These are phyloP conservation scores for Microcos paniculata DNA, from an alignment of 345 rosid species.

Conservation along the genomic window DNA sequence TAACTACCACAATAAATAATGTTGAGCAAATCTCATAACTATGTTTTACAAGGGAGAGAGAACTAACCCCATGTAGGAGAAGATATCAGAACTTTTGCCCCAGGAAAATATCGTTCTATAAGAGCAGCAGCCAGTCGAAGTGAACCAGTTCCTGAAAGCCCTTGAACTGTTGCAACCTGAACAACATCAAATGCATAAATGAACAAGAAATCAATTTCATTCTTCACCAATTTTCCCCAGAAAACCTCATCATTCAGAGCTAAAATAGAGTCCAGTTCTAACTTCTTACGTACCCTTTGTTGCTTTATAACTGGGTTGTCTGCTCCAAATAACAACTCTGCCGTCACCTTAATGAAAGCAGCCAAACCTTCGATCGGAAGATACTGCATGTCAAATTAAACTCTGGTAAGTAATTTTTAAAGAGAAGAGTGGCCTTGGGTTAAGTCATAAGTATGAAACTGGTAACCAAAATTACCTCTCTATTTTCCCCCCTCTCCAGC, in stretches of 20 bases:
- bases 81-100: constrained; percentile 85
- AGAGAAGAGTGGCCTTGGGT: not conserved
- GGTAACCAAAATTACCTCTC: constrained; percentile 63
- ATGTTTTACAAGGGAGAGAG: constrained; percentile 2
- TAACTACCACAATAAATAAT: constrained; percentile 1
- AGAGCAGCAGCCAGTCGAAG: constrained; percentile 91
- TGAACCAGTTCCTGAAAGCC: constrained; percentile 98
- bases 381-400: constrained; percentile 57
- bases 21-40: constrained; percentile 2
- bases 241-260: not conserved
- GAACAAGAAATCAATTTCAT: not conserved
- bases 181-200: constrained; percentile 8
- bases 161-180: constrained; percentile 97
- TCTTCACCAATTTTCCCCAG: not conserved
- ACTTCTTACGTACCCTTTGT: constrained; percentile 55
- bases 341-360: constrained; percentile 88
- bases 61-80: constrained; percentile 91
- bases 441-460: constrained; percentile 7
- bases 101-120: constrained; percentile 87
- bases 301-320: constrained; percentile 70
- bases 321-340: constrained; percentile 84
- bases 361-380: constrained; percentile 99
- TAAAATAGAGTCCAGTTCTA: not conserved
- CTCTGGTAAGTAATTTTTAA: not conserved
- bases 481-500: constrained; percentile 89